Conservation (phyloP, 768 basidiomycete genomes). For the Hysterangium stoloniferum region DNA sequence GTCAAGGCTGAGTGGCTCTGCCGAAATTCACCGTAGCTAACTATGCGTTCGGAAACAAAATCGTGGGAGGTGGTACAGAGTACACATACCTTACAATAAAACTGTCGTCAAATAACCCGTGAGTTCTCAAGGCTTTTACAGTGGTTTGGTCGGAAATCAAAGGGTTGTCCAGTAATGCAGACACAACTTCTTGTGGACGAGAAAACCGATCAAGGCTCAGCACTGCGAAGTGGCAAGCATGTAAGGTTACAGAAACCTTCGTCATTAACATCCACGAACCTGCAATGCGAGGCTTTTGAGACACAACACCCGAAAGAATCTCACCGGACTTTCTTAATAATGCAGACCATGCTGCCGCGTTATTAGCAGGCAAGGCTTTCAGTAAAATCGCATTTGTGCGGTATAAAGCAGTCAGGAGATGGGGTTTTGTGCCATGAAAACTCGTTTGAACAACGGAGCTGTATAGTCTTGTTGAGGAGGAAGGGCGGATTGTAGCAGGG, state of each 20-base stretch:
- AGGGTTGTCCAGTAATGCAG: slow-evolving; percentile 65
- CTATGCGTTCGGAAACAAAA: background rate
- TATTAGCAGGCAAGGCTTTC: background rate
- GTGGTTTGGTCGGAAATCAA: slow-evolving; percentile 43
- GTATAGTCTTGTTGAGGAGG: no score
- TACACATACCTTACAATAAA: background rate
- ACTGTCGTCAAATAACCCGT: background rate
- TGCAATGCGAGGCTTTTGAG: slow-evolving; percentile 36
- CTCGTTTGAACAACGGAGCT: no score
- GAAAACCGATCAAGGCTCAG: slow-evolving; percentile 49
- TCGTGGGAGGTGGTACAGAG: background rate
- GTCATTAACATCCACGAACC: slow-evolving; percentile 35
- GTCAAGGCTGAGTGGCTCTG: background rate
- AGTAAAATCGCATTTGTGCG: background rate
- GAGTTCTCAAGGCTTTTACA: slow-evolving; percentile 2
- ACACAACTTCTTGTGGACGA: slow-evolving; percentile 50
- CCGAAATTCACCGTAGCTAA: background rate
- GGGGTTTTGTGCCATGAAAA: no score
- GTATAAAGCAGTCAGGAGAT: background rate
- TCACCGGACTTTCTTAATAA: background rate
- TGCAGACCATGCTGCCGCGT: background rate
- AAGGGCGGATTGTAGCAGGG: no score
- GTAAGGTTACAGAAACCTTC: no score
- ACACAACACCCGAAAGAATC: slow-evolving; percentile 14
- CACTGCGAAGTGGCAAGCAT: no score